Conservation (phyloP, 1,284 basidiomycete species). For the Porogramme epimiltina region DNA sequence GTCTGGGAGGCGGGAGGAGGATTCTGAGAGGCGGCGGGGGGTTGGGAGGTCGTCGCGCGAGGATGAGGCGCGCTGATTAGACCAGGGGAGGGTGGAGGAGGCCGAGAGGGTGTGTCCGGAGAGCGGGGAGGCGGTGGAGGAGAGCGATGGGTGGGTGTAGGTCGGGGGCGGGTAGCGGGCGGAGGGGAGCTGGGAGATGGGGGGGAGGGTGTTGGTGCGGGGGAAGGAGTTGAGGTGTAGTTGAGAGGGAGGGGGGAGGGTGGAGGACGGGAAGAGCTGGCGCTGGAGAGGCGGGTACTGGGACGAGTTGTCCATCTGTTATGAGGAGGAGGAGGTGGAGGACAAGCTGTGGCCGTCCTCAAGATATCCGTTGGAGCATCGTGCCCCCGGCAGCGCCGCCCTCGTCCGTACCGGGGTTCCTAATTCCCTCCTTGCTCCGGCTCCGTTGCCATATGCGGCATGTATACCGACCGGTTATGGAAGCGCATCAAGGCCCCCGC, state of each 20-base stretch:
- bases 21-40: constrained; percentile 27
- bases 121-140: constrained; percentile 32
- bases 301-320: constrained; percentile 31
- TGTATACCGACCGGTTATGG: constrained; percentile 1
- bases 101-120: constrained; percentile 30
- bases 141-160: constrained; percentile 37
- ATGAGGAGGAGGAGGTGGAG: constrained; percentile 17
- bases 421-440: constrained; percentile 10
- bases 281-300: constrained; percentile 28
- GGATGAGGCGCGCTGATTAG: constrained; percentile 33
- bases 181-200: constrained; percentile 35
- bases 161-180: constrained; percentile 35
- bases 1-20: constrained; percentile 28
- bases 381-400: not conserved
- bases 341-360: constrained; percentile 6
- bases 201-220: constrained; percentile 39
- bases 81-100: constrained; percentile 34
- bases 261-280: constrained; percentile 35
- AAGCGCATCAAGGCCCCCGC: constrained; percentile 5
- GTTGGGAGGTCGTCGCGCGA: constrained; percentile 38
- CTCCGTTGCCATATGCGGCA: constrained; percentile 12
- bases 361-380: constrained; percentile 8
- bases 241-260: constrained; percentile 48
- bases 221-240: constrained; percentile 42
- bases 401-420: constrained; percentile 2